A percentile compares a stretch with the other conserved stretches of the same genome.
These are phyloP conservation scores for barrel medic (Medicago truncatula) DNA, from an alignment of 306 rosid species.

Conservation along the genomic window MtrunA17r5.0-ANR NC_053045.1:49227001-49227500, in stretches of 20 bases:
- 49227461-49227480: slow-evolving; percentile 79
- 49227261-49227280: slow-evolving; percentile 82
- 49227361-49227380: background rate
- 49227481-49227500: slow-evolving; percentile 86
- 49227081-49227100: background rate
- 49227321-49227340: slow-evolving; percentile 95
- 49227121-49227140: background rate
- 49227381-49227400: background rate
- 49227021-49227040: background rate
- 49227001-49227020: background rate
- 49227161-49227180: too few species aligned
- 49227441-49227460: slow-evolving; percentile 79
- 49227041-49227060: background rate
- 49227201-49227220: too few species aligned
- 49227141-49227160: background rate
- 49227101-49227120: background rate
- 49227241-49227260: slow-evolving; percentile 75
- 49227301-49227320: slow-evolving; percentile 93
- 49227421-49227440: slow-evolving; percentile 59
- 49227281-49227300: slow-evolving; percentile 87
- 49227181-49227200: too few species aligned
- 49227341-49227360: slow-evolving; percentile 16
- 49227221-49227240: background rate
- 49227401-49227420: background rate
- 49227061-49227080: background rate